Percentiles rank a stretch among this genome's conserved stretches.
Conservation (phyloP, 2,329 filamentous ascomycete genomes). For the Epichloe aotearoae region DNA sequence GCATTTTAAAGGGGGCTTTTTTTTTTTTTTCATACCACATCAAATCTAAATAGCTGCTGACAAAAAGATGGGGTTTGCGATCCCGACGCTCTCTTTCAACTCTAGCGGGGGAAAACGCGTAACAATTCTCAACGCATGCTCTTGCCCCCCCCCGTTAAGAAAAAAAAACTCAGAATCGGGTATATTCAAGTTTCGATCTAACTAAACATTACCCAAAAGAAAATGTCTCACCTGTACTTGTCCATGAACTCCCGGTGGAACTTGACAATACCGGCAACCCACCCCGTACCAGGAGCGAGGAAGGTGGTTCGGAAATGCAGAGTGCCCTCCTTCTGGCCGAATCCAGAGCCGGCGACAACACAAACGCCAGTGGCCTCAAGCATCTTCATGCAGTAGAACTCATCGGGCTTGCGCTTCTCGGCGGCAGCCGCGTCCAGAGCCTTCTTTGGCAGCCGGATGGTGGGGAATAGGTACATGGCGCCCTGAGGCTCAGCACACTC, state of each 20-base stretch:
- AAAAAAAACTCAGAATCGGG: too few relatives aligned
- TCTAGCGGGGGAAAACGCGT: too few relatives aligned
- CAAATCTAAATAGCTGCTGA: too few relatives aligned
- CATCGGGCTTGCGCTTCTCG: conserved; percentile 66
- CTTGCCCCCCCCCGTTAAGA: too few relatives aligned
- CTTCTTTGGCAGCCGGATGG: conserved; percentile 65
- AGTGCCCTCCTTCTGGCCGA: conserved; percentile 84
- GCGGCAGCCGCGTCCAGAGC: conserved; percentile 62
- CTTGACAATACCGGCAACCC: conserved; percentile 73
- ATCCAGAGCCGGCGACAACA: conserved; percentile 82
- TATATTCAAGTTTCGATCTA: not conserved
- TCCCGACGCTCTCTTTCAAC: too few relatives aligned
- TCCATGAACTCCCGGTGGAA: conserved; percentile 90
- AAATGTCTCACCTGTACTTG: conserved; percentile 45
- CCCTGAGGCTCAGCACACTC: conserved; percentile 83
- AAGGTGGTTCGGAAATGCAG: conserved; percentile 96
- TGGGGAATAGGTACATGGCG: conserved; percentile 98
- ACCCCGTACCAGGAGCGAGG: conserved; percentile 88
- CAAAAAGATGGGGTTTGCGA: too few relatives aligned
- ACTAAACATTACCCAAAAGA: not conserved
- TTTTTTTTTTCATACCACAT: too few relatives aligned
- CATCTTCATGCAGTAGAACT: conserved; percentile 86
- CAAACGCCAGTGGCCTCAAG: conserved; percentile 93
- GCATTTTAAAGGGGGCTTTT: too few relatives aligned
- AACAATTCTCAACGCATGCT: not conserved